These are phyloP conservation scores for Halenospora varia DNA, from an alignment of 495 filamentous ascomycete genomes.

Conservation along the genomic window DNA sequence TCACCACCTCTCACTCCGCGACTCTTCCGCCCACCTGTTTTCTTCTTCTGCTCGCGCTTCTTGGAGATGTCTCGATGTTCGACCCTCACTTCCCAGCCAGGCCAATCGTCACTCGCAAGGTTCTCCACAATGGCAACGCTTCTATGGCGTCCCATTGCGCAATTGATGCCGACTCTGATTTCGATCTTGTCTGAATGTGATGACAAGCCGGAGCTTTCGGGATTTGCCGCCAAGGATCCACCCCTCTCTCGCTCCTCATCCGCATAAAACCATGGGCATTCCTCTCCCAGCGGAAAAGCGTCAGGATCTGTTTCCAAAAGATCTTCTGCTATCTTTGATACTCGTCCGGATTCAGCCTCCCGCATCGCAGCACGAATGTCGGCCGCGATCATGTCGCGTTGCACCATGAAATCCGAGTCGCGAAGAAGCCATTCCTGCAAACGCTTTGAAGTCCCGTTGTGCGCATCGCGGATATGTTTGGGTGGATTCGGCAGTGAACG, in stretches of 20 bases:
- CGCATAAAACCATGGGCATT: too few species aligned
- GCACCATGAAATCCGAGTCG: constrained; percentile 6
- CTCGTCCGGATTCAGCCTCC: neutral
- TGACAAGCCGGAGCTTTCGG: neutral
- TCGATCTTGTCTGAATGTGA: neutral
- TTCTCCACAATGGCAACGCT: constrained; percentile 19
- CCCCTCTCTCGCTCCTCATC: neutral
- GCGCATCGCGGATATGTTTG: constrained; percentile 14
- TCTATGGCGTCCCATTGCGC: constrained; percentile 17
- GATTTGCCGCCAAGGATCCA: neutral
- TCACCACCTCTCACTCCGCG: constrained; percentile 6
- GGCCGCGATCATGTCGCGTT: constrained; percentile 4
- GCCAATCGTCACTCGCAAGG: constrained; percentile 9
- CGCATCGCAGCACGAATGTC: constrained; percentile 3
- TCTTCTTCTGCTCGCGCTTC: constrained; percentile 5
- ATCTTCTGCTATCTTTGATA: neutral
- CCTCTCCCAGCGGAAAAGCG: too few species aligned
- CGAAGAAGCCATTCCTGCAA: constrained; percentile 13
- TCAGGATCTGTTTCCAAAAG: neutral
- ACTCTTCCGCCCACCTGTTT: neutral
- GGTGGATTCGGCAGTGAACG: constrained; percentile 17
- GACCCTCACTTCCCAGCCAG: constrained; percentile 16
- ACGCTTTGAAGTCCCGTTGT: constrained; percentile 14
- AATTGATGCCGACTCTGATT: constrained; percentile 13
- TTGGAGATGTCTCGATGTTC: constrained; percentile 14